Evolutionary conservation across 306 rosid species (phyloP), one percentile per base, ranked within the genome.

Genomic region (Mimosa bimucronata): DNA sequence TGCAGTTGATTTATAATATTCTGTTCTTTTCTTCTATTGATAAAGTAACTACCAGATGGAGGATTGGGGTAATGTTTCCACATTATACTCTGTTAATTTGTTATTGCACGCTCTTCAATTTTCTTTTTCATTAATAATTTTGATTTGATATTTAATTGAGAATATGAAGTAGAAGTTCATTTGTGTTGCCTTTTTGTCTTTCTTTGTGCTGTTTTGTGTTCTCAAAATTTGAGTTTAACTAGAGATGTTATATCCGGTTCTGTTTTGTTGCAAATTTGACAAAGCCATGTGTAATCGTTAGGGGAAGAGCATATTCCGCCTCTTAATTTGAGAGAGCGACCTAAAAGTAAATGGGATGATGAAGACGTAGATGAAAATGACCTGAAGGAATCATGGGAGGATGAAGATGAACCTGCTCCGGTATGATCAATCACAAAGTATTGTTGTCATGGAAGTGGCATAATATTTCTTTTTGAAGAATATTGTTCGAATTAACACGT

Each of bases 381-480:
- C 75, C 87, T 95, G 71, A 95, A 90, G 86, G 98, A 92, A 2
- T 92, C 97, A 18, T 95, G 98, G 98, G 98, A 95, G 84, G 98
- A 95, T 81, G 92, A 88, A 0, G 98, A 92, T 42, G 98, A 92
- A 82, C 92, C 91, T 78, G 88, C 88, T 45, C 90, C 75, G 83
- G 98, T 92, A 86, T 67, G 91, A 65, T 82, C 62, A 38, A 18
- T 52, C 28, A 30, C 12, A 42, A 50, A n/a, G n/a, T n/a, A n/a
- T n/a, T n/a, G n/a, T n/a, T n/a, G n/a, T n/a, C n/a, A n/a, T n/a
- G n/a, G n/a, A n/a, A n/a, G n/a, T n/a, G n/a, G n/a, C n/a, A n/a
- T n/a, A n/a, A n/a, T n/a, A n/a, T n/a, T n/a, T n/a, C n/a, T n/a
- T n/a, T n/a, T n/a, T n/a, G n/a, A n/a, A n/a, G n/a, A n/a, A n/a